Evolutionary conservation across 805 yeast species (phyloP).

Genomic region (Nakazawaea holstii): DNA sequence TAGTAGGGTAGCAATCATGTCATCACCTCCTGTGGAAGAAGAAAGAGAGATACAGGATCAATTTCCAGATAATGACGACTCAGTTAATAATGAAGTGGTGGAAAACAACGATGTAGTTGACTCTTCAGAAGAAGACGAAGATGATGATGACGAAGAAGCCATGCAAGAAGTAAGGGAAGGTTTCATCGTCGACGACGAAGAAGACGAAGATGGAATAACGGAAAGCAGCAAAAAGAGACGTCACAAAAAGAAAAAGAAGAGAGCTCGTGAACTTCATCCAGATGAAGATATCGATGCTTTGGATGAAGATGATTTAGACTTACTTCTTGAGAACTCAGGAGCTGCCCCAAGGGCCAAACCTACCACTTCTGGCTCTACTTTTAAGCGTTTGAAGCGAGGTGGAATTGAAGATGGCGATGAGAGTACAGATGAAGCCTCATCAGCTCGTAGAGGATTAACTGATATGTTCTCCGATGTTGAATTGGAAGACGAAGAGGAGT

Average conservation of each 20-base stretch:
- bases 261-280: slow-evolving; percentile 22
- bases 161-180: slow-evolving; percentile 80
- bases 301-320: slow-evolving; percentile 93
- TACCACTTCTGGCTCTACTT: slow-evolving; percentile 32
- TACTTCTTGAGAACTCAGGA: slow-evolving; percentile 87
- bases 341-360: slow-evolving; percentile 39
- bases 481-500: slow-evolving; percentile 23
- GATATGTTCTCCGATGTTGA: slow-evolving; percentile 70
- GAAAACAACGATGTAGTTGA: slow-evolving; percentile 46
- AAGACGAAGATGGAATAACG: slow-evolving; percentile 51
- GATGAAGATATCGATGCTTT: slow-evolving; percentile 61
- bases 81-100: slow-evolving; percentile 14
- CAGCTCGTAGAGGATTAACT: slow-evolving; percentile 38
- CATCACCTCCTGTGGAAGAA: slow-evolving; percentile 26
- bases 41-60: slow-evolving; percentile 33
- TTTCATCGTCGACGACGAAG: slow-evolving; percentile 90
- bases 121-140: slow-evolving; percentile 88
- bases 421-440: slow-evolving; percentile 14
- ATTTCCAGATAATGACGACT: slow-evolving; percentile 23
- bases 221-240: slow-evolving; percentile 25
- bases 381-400: slow-evolving; percentile 83
- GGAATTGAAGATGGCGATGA: slow-evolving; percentile 32
- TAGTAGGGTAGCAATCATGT: slow-evolving; percentile 18
- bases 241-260: slow-evolving; percentile 38
- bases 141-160: slow-evolving; percentile 87